phyloP scores from a whole-genome alignment of 331 rosid genomes.

The Malus hybrid region DNA sequence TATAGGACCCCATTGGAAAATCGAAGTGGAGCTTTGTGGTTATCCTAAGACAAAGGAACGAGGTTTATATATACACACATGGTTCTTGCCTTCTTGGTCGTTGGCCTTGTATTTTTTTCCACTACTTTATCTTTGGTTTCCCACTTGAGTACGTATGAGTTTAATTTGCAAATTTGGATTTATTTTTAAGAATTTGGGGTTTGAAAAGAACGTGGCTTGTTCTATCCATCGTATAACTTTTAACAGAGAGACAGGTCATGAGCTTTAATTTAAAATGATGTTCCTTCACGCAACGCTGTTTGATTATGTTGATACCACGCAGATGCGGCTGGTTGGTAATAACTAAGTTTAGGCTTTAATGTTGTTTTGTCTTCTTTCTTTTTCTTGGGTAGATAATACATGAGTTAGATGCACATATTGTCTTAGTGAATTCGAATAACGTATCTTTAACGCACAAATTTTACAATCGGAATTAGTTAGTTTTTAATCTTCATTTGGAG shows the following conservation, averaged over 20 bases:
- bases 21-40: background rate
- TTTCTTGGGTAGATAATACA: background rate
- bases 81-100: background rate
- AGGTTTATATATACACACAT: background rate
- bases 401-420: too few species aligned
- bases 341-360: background rate
- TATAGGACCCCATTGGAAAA: constrained; percentile 6
- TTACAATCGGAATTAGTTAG: too few species aligned
- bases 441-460: too few species aligned
- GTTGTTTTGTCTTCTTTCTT: background rate
- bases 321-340: background rate
- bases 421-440: too few species aligned
- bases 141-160: background rate
- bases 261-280: background rate
- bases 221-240: background rate
- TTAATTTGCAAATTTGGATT: background rate
- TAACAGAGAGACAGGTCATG: background rate
- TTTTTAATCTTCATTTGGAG: too few species aligned
- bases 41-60: background rate
- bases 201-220: background rate
- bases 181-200: background rate
- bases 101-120: background rate
- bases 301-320: background rate
- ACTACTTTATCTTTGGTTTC: background rate
- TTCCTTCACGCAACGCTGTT: constrained; percentile 11